These are phyloP conservation scores for Triticum timopheevii DNA, from an alignment of 176 grass and related monocot genomes.

Conservation along the genomic window DNA sequence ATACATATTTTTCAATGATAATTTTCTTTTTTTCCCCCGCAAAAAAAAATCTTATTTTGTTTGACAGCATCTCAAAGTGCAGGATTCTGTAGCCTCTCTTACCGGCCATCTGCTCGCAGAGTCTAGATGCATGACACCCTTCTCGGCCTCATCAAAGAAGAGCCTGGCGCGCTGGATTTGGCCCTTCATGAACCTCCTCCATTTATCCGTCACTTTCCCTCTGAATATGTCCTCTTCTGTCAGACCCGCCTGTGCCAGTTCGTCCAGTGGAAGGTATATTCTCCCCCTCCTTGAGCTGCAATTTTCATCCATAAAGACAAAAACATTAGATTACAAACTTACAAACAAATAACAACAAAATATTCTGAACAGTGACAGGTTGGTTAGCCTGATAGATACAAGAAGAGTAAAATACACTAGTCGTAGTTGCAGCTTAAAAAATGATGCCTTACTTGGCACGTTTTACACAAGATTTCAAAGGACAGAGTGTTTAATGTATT, in stretches of 20 bases:
- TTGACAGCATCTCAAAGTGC: background rate
- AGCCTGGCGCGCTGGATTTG: conserved; percentile 85
- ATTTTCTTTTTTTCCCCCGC: too few species aligned
- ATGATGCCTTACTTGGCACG: background rate
- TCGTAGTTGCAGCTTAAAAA: background rate
- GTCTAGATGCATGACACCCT: conserved; percentile 67
- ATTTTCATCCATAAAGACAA: conserved; percentile 46
- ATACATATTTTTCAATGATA: background rate
- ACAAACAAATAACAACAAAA: background rate
- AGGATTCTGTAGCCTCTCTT: background rate
- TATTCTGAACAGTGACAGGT: background rate
- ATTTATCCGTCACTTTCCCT: conserved; percentile 87
- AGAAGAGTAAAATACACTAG: background rate
- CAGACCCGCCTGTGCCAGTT: conserved; percentile 64
- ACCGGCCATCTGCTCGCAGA: conserved; percentile 95
- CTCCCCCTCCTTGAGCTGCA: conserved; percentile 84
- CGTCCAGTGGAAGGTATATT: conserved; percentile 96
- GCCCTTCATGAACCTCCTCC: conserved; percentile 95
- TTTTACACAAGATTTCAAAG: background rate
- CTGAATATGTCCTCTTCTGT: conserved; percentile 82
- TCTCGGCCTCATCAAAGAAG: conserved; percentile 87
- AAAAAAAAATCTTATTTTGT: background rate
- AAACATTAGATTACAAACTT: conserved; percentile 25
- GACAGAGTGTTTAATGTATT: background rate
- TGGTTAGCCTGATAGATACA: background rate